Evolutionary conservation across 148 eudicot species (phyloP), one percentile per base, ranked within the genome.

Genomic region (Spergularia marina): DNA sequence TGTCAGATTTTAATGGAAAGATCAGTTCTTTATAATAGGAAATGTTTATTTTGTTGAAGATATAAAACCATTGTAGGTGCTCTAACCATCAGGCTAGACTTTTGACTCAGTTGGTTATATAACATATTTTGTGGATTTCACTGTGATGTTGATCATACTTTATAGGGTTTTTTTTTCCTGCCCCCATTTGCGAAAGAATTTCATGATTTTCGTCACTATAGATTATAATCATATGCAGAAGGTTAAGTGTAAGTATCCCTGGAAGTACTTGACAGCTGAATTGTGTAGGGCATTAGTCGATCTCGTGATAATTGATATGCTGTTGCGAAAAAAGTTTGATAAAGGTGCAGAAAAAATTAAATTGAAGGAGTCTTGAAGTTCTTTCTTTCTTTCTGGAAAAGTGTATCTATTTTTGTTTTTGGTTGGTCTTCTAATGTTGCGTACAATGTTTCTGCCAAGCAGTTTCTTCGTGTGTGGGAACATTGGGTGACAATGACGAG

Each of bases 391-490:
- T 9, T 69, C 51, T 69, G 34, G 58, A 7, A 30, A 66, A 34
- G 51, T 56, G 72, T 30, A 41, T 57, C 12, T 47, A 68, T 23
- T 57, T 40, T 10, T 20, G 20, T 7, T 16, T 13, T 47, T 54
- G 13, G 23, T 54, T 60, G 17, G 62, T 40, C 23, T 70, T 70
- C 4, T 25, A 9, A 25, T 21, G 59, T 40, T 52, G 34, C 12
- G 53, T 70, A 30, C 25, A 44, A 53, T 52, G 16, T 36, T 40
- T 21, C 34, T 65, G 60, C 39, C 7, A 8, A 51, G 58, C 79
- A 61, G 60, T 58, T 77, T 44, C 52, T 63, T 21, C 53, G 80
- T 14, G 47, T 36, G 15, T 71, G 39, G 76, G 59, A 44, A 44
- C 49, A 13, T 61, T 53, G 69, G 60, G 44, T 65, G 55, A 10